Conservation (phyloP, 2,329 filamentous ascomycete species). For the Trichoderma breve region DNA sequence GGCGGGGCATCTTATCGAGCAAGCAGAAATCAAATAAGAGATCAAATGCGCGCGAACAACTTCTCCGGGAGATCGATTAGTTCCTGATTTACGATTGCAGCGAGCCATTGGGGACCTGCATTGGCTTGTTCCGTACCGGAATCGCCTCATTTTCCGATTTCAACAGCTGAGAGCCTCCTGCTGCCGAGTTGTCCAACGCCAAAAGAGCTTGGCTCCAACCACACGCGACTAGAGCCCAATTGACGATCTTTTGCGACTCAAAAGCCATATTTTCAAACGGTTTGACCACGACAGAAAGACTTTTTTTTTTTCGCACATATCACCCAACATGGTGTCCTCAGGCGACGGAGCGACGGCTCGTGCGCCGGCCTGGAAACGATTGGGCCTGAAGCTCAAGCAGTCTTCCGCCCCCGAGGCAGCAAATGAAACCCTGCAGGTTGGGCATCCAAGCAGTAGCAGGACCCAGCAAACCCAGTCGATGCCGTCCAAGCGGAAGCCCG, state of each 20-base stretch:
- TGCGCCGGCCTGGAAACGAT: slow-evolving; percentile 60
- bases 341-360: slow-evolving; percentile 43
- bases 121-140: neutral
- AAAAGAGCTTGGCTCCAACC: neutral
- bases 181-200: neutral
- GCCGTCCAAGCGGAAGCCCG: slow-evolving; percentile 40
- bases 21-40: slow-evolving; percentile 15
- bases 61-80: slow-evolving; percentile 10
- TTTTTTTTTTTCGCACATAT: neutral
- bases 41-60: slow-evolving; percentile 1
- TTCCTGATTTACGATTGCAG: slow-evolving; percentile 1
- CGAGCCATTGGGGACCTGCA: slow-evolving; percentile 12
- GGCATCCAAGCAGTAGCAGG: slow-evolving; percentile 37
- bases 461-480: slow-evolving; percentile 33
- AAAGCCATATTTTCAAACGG: neutral
- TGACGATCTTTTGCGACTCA: neutral
- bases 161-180: neutral
- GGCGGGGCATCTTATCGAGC: slow-evolving; percentile 18
- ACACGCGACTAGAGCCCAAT: slow-evolving; percentile 8
- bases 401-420: slow-evolving; percentile 34
- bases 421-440: slow-evolving; percentile 35
- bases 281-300: slow-evolving; percentile 10
- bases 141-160: neutral
- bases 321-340: slow-evolving; percentile 43
- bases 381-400: slow-evolving; percentile 61